Percentiles rank a stretch among this genome's conserved stretches.
These are phyloP conservation scores for Bacidia rubella DNA, from an alignment of 495 filamentous ascomycete species.

Conservation along the genomic window DNA sequence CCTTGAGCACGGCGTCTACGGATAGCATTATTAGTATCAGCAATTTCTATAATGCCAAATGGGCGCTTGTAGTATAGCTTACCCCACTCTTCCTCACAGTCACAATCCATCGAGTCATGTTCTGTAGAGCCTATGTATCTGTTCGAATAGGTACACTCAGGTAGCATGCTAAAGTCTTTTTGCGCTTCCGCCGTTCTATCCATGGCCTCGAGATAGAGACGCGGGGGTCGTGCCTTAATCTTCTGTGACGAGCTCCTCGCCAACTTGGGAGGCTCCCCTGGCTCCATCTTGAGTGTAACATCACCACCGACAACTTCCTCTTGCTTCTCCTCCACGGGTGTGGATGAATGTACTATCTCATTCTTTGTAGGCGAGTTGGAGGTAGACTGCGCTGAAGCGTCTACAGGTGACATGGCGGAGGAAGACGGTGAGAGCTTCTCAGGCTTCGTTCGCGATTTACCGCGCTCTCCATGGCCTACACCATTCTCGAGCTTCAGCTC, in stretches of 20 bases:
- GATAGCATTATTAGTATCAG: constrained; percentile 13
- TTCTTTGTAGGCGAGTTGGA: constrained; percentile 31
- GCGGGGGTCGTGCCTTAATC: constrained; percentile 41
- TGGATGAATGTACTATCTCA: constrained; percentile 24
- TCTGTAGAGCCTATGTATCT: constrained; percentile 84
- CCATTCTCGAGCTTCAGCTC: constrained; percentile 16
- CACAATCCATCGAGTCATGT: constrained; percentile 76
- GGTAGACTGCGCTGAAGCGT: constrained; percentile 17
- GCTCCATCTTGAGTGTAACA: constrained; percentile 49
- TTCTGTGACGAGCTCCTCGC: constrained; percentile 65
- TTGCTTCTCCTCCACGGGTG: constrained; percentile 25
- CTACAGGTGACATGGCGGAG: constrained; percentile 16
- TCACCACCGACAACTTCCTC: constrained; percentile 41
- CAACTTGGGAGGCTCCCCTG: constrained; percentile 57
- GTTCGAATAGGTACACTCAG: constrained; percentile 72
- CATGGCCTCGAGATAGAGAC: constrained; percentile 53
- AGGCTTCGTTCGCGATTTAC: constrained; percentile 1
- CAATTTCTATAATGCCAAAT: neutral
- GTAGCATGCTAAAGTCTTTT: constrained; percentile 64
- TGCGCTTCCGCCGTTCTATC: constrained; percentile 65
- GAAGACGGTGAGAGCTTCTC: constrained; percentile 12
- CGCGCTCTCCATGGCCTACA: neutral
- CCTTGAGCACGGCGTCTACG: constrained; percentile 44
- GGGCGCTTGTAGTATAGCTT: constrained; percentile 34
- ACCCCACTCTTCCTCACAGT: constrained; percentile 95